phyloP scores from a whole-genome alignment of 2,329 filamentous ascomycete species.

The Boeremia exigua region DNA sequence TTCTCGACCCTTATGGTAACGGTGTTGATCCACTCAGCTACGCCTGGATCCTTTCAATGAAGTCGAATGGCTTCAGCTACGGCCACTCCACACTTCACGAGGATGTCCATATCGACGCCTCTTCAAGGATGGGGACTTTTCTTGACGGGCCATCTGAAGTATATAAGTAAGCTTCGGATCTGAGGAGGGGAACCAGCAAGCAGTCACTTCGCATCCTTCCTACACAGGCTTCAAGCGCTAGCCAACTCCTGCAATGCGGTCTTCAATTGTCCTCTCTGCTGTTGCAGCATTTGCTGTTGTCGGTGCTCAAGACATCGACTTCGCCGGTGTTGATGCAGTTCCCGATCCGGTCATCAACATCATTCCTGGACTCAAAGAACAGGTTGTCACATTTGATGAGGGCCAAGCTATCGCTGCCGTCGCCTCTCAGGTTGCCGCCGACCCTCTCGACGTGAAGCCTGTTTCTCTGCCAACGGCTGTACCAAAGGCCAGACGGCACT shows the following conservation, averaged over 20 bases:
- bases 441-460: slow-evolving; percentile 2
- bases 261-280: not conserved
- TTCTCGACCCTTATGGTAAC: not conserved
- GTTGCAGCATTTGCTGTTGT: not conserved
- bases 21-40: not conserved
- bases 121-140: not conserved
- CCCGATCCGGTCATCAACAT: slow-evolving; percentile 1
- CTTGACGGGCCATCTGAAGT: not conserved
- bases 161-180: not conserved
- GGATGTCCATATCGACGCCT: not conserved
- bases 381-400: not conserved
- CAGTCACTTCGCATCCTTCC: not conserved
- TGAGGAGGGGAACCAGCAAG: not conserved
- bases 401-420: not conserved
- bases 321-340: slow-evolving; percentile 1
- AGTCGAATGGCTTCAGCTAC: not conserved
- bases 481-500: not conserved
- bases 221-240: not conserved
- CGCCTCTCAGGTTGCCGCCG: not conserved
- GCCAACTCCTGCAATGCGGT: not conserved
- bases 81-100: not conserved
- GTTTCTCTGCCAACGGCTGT: not conserved
- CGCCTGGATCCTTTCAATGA: not conserved
- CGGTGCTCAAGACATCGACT: slow-evolving; percentile 4
- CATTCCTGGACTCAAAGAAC: not conserved